Percentiles rank a stretch among this genome's conserved stretches.
Conservation (phyloP, 2,329 filamentous ascomycete genomes). For the Cladobotryum mycophilum region DNA sequence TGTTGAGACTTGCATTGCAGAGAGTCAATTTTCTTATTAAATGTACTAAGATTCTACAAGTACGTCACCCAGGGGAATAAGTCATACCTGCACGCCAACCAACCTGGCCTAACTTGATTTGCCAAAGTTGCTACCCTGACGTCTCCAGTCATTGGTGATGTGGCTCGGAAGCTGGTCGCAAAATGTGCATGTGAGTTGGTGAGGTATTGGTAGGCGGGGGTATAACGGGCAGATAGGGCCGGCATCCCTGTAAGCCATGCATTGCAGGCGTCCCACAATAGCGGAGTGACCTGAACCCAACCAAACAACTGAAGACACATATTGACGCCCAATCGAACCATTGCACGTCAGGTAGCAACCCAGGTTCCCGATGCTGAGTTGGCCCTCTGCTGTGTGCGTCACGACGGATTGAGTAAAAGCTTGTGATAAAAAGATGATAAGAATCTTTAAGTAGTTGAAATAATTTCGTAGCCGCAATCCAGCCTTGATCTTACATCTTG, state of each 20-base stretch:
- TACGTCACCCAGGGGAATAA: neutral
- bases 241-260: neutral
- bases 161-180: neutral
- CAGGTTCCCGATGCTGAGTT: neutral
- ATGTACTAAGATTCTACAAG: too few species aligned
- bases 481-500: neutral
- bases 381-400: neutral
- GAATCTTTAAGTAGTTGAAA: neutral
- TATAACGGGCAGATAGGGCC: neutral
- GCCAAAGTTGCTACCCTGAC: neutral
- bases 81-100: neutral
- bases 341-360: neutral
- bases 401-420: neutral
- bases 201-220: neutral
- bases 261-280: neutral
- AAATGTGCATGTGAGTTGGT: neutral
- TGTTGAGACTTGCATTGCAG: too few species aligned
- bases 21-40: too few species aligned
- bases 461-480: neutral
- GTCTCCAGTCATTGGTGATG: neutral
- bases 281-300: neutral
- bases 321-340: neutral
- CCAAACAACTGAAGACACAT: conserved; percentile 2
- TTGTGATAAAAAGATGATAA: neutral
- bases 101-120: neutral